Base-by-base conservation (phyloP, 2,329 filamentous ascomycete genomes). In the Monosporascus sp. region DNA sequence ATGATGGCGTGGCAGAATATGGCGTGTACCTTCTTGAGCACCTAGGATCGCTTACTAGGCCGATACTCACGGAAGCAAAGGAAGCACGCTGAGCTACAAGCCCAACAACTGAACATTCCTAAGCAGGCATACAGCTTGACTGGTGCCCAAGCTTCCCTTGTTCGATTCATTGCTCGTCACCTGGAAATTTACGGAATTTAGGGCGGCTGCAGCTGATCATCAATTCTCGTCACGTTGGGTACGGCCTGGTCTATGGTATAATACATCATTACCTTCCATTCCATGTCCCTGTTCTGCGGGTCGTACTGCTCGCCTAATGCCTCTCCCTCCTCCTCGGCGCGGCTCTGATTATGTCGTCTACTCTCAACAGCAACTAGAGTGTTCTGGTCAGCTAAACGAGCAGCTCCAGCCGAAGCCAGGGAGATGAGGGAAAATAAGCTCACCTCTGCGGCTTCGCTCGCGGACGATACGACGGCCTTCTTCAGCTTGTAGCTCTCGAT, bases 401-500 rank as follows among this genome's bases (percentile, higher is more conserved):
- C 1, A 31, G 3, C 27, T 5, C 31, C 9, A 14, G 5, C 31
- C 4, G 39, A 24, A 43, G 39, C 39, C 4, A 24, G 7, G 20
- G 31, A 35, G 25, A 18, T 9, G 25, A 20, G 22, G 15, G 25
- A 24, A 17, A 25, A 43, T 14, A 36, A 20, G 70, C 85, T 77
- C 79, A 95, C 90, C 82, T 99, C 94, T 60, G 94, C 92, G 58
- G 94, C 94, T 75, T 99, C 94, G 54, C 90, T 95, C 22, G 94
- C 94, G 57, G 91, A 96, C 50, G 89, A 95, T 50, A 99, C 94
- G 51, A 99, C 94, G n/a, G 94, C 94, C 70, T 85, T 88, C 83
- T 99, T 99, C 70, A 99, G 77, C 81, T 99, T 99, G 80, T 97
- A 97, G 72, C 90, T 96, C 77, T 99, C 94, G 62, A 99, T 88